These are phyloP conservation scores for Candida pseudocylindracea DNA, from an alignment of 1,139 yeast genomes.

Conservation along the genomic window DNA sequence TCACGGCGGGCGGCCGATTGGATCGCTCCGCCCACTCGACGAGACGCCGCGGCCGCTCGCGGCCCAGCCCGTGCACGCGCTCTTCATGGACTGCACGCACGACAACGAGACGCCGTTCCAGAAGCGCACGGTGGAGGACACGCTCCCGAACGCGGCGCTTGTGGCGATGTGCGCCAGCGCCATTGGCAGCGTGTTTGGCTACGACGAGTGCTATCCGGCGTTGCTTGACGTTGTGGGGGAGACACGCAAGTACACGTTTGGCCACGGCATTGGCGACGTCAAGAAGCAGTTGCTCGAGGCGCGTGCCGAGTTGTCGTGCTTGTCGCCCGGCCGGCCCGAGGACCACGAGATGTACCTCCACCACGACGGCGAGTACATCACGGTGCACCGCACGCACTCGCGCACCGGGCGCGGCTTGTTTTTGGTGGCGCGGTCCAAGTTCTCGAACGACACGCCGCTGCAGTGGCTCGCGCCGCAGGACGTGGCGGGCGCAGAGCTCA, in stretches of 20 bases:
- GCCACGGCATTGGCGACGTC: conserved; percentile 49
- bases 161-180: conserved; percentile 90
- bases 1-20: conserved; percentile 92
- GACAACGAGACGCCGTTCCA: conserved; percentile 83
- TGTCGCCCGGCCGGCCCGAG: conserved; percentile 37
- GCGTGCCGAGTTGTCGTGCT: conserved; percentile 37
- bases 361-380: conserved; percentile 81
- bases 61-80: conserved; percentile 64
- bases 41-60: conserved; percentile 44
- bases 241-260: conserved; percentile 34
- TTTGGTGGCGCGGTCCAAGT: conserved; percentile 71
- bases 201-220: conserved; percentile 77
- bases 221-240: conserved; percentile 71
- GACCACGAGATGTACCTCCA: conserved; percentile 89
- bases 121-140: conserved; percentile 82
- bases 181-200: conserved; percentile 86
- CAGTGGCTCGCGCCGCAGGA: conserved; percentile 37
- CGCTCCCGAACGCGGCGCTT: conserved; percentile 83
- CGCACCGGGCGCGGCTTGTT: conserved; percentile 79
- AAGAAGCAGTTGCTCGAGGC: conserved; percentile 38
- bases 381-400: conserved; percentile 73
- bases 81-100: conserved; percentile 95
- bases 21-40: conserved; percentile 65
- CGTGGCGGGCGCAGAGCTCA: conserved; percentile 45
- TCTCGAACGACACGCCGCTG: conserved; percentile 14